These are phyloP conservation scores for Kodamaea derodonti DNA, from an alignment of 1,139 yeast species.

Conservation along the genomic window DNA sequence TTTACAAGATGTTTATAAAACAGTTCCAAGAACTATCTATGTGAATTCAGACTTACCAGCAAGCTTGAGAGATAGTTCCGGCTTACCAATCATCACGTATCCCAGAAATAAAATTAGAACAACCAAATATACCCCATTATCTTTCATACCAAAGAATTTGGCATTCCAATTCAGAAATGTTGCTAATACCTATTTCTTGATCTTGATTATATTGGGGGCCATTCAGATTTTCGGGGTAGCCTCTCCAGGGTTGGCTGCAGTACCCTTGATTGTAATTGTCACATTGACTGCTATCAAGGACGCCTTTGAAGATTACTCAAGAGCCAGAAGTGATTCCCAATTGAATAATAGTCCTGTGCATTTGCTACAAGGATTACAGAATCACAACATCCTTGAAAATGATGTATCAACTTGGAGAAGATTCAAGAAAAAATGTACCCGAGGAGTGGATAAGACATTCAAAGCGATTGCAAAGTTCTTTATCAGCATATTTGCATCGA, in stretches of 20 bases:
- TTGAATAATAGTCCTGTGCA: constrained; percentile 86
- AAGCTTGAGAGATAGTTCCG: constrained; percentile 31
- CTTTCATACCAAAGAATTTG: constrained; percentile 84
- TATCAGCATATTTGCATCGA: constrained; percentile 29
- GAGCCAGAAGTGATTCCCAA: constrained; percentile 76
- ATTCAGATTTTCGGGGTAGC: constrained; percentile 90
- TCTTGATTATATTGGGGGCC: constrained; percentile 78
- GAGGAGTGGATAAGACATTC: constrained; percentile 14
- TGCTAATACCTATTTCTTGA: constrained; percentile 84
- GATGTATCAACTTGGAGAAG: constrained; percentile 61
- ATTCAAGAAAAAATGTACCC: constrained; percentile 48
- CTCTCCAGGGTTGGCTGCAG: constrained; percentile 85
- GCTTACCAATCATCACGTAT: constrained; percentile 54
- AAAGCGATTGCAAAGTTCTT: constrained; percentile 21
- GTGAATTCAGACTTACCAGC: constrained; percentile 37
- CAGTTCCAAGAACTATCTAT: constrained; percentile 35
- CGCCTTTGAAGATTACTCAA: constrained; percentile 88
- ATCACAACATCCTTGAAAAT: constrained; percentile 75
- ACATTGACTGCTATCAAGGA: constrained; percentile 85
- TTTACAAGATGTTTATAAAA: constrained; percentile 31
- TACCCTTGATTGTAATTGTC: constrained; percentile 91
- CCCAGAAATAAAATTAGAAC: constrained; percentile 93
- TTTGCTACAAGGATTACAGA: constrained; percentile 63
- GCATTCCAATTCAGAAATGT: constrained; percentile 77
- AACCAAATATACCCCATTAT: constrained; percentile 87